Conservation (phyloP, 1,139 yeast genomes). For the Blastobotrys raffinosifermentans region DNA sequence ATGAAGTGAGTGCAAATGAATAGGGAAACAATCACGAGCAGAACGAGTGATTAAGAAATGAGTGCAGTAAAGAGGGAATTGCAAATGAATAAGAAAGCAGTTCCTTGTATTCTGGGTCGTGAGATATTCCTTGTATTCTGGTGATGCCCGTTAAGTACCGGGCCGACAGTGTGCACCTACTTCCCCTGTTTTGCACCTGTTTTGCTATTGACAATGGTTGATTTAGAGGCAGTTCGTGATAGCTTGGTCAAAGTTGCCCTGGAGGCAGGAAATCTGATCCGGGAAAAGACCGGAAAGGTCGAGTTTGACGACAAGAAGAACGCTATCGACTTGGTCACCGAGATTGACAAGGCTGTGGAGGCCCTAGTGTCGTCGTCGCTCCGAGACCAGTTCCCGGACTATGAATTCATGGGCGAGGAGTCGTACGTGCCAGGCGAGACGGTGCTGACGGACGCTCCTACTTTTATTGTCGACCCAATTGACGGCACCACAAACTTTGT, state of each 20-base stretch:
- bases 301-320: constrained; percentile 49
- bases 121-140: too few relatives aligned
- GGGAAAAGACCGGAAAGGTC: constrained; percentile 42
- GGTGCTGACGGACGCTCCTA: constrained; percentile 45
- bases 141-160: too few relatives aligned
- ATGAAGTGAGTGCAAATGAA: too few relatives aligned
- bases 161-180: too few relatives aligned
- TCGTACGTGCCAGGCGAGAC: constrained; percentile 44
- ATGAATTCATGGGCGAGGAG: constrained; percentile 54
- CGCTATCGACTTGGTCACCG: constrained; percentile 55
- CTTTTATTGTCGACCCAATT: constrained; percentile 57
- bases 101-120: too few relatives aligned
- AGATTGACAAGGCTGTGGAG: constrained; percentile 52
- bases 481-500: constrained; percentile 60
- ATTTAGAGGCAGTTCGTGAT: constrained; percentile 35
- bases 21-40: too few relatives aligned
- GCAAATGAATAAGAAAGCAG: too few relatives aligned
- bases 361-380: constrained; percentile 38
- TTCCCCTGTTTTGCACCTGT: too few relatives aligned
- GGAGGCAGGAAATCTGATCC: constrained; percentile 46
- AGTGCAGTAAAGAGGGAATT: too few relatives aligned
- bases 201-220: too few relatives aligned
- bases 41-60: too few relatives aligned
- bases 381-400: constrained; percentile 39
- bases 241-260: constrained; percentile 45